Evolutionary conservation across 1,284 basidiomycete species (phyloP).

Genomic region (Earliella scabrosa): DNA sequence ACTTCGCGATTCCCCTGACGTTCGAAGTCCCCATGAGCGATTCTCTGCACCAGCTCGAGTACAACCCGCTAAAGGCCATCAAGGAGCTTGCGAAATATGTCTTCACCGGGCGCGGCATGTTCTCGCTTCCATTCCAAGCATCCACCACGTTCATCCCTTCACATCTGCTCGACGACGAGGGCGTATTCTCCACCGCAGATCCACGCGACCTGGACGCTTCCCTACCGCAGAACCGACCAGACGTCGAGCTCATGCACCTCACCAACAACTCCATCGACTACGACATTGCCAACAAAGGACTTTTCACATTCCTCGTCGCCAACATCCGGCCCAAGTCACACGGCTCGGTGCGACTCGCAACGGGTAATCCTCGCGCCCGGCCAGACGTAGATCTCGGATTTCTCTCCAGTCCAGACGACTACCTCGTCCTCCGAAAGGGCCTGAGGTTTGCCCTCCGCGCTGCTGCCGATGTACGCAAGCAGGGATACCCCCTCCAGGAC

Average conservation of each 20-base stretch:
- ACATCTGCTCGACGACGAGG: constrained; percentile 28
- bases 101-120: constrained; percentile 33
- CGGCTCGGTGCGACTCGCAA: constrained; percentile 39
- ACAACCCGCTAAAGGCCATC: constrained; percentile 23
- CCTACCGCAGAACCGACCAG: constrained; percentile 33
- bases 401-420: constrained; percentile 32
- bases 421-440: constrained; percentile 27
- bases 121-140: constrained; percentile 35
- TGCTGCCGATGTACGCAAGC: constrained; percentile 33
- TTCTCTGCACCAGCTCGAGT: constrained; percentile 26
- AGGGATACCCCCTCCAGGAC: constrained; percentile 37
- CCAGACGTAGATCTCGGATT: constrained; percentile 38
- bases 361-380: constrained; percentile 35
- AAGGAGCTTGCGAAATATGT: constrained; percentile 35
- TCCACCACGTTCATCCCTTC: constrained; percentile 33
- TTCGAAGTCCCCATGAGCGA: constrained; percentile 35
- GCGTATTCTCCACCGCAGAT: background rate
- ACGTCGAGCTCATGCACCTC: constrained; percentile 42
- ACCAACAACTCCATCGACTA: constrained; percentile 19
- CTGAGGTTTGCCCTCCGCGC: constrained; percentile 33
- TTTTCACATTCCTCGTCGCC: constrained; percentile 35
- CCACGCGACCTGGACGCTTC: constrained; percentile 22
- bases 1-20: constrained; percentile 33
- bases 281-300: constrained; percentile 26
- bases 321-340: constrained; percentile 37